Conservation (phyloP, 495 filamentous ascomycete species). For the Cenococcum geophilum region DNA sequence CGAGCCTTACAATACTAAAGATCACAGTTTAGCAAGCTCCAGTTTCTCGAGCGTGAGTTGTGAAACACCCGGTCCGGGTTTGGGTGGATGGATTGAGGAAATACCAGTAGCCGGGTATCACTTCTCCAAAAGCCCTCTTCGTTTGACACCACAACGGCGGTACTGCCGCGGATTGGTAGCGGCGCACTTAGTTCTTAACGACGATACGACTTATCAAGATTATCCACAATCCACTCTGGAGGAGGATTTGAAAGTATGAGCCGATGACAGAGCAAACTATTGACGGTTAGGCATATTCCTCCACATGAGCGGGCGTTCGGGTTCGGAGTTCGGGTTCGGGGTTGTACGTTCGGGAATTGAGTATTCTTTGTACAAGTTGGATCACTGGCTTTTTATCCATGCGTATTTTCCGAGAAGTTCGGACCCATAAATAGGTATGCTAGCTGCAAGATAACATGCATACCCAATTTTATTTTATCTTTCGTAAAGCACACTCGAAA, state of each 20-base stretch:
- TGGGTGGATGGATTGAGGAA: slow-evolving; percentile 15
- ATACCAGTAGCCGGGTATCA: slow-evolving; percentile 9
- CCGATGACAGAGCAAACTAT: neutral
- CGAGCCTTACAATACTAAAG: slow-evolving; percentile 10
- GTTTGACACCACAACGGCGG: slow-evolving; percentile 21
- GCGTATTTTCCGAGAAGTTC: too few species aligned
- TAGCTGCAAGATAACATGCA: too few species aligned
- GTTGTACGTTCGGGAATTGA: neutral
- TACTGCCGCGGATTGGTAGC: slow-evolving; percentile 24
- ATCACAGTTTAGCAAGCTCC: slow-evolving; percentile 12
- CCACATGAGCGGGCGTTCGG: neutral
- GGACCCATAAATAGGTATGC: too few species aligned
- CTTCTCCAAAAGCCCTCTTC: slow-evolving; percentile 16
- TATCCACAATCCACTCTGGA: neutral
- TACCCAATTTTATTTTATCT: too few species aligned
- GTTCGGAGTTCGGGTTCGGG: neutral
- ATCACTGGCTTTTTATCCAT: neutral
- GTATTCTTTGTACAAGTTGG: neutral
- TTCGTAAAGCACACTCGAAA: too few species aligned
- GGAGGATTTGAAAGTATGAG: neutral
- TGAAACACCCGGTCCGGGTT: slow-evolving; percentile 22
- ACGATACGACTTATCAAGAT: slow-evolving; percentile 12
- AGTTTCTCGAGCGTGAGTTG: slow-evolving; percentile 6
- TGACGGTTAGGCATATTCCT: neutral
- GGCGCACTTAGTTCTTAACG: slow-evolving; percentile 21